These are phyloP conservation scores for Tetracladium marchalianum DNA, from an alignment of 495 filamentous ascomycete genomes.

Conservation along the genomic window DNA sequence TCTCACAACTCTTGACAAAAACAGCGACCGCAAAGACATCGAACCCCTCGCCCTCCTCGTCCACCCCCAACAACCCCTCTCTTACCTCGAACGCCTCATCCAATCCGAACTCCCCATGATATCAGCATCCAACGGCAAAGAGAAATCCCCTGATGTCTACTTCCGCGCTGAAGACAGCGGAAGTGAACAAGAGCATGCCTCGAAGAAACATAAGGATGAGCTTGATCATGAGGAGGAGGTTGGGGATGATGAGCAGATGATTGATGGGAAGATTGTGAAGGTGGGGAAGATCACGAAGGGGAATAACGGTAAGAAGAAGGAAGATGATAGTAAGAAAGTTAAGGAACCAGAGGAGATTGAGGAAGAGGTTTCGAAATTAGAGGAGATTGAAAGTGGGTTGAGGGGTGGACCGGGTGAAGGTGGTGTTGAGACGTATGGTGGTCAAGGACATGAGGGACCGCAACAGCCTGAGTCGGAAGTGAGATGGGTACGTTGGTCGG, in stretches of 20 bases:
- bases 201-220: conserved; percentile 21
- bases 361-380: conserved; percentile 13
- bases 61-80: conserved; percentile 87
- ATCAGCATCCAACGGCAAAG: conserved; percentile 42
- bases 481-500: conserved; percentile 83
- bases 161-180: conserved; percentile 73
- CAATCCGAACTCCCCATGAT: conserved; percentile 78
- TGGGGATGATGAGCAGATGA: conserved; percentile 30
- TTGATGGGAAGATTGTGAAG: conserved; percentile 38
- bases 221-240: conserved; percentile 20
- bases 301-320: conserved; percentile 13
- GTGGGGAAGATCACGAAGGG: conserved; percentile 33
- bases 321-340: conserved; percentile 15
- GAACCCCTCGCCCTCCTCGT: conserved; percentile 82
- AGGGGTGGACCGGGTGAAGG: conserved; percentile 35
- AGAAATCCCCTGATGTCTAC: conserved; percentile 61
- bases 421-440: conserved; percentile 50
- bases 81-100: conserved; percentile 83
- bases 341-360: neutral
- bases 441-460: conserved; percentile 40
- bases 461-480: conserved; percentile 18
- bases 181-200: conserved; percentile 39
- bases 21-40: conserved; percentile 48
- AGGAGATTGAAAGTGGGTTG: conserved; percentile 12
- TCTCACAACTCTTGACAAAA: conserved; percentile 44